These are phyloP conservation scores for Hymenochaete sp. DNA, from an alignment of 1,284 basidiomycete species.

Conservation along the genomic window DNA sequence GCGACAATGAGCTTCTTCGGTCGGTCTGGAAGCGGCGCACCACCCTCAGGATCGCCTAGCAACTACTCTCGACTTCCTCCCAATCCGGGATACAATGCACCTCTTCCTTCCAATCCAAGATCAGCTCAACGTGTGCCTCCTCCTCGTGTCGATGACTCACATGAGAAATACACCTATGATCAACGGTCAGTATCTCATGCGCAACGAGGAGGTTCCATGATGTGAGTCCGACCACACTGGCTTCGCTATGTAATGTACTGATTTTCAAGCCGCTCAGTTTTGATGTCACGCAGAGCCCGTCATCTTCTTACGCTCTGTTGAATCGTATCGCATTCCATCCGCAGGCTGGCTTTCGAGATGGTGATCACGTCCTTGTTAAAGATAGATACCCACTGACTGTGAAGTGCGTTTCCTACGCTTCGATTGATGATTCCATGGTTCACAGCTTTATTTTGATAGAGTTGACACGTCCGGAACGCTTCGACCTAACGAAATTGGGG, in stretches of 20 bases:
- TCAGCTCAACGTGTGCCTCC: conserved; percentile 25
- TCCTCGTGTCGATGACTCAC: conserved; percentile 46
- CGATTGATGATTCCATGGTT: no score
- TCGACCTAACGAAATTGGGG: conserved; percentile 53
- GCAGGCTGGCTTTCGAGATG: conserved; percentile 55
- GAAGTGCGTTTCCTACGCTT: conserved; percentile 34
- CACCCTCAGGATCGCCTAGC: conserved; percentile 30
- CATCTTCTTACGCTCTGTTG: conserved; percentile 62
- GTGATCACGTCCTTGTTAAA: conserved; percentile 71
- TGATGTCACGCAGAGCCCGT: conserved; percentile 48
- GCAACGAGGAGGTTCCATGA: conserved; percentile 17
- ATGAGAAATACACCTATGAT: conserved; percentile 45
- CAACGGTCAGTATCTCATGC: conserved; percentile 33
- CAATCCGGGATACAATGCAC: conserved; percentile 20
- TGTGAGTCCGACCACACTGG: conserved; percentile 4
- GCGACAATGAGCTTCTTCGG: conserved; percentile 43
- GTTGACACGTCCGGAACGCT: conserved; percentile 71
- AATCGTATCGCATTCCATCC: conserved; percentile 78
- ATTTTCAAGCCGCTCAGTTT: conserved; percentile 34
- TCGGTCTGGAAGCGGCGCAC: conserved; percentile 31
- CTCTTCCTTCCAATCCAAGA: conserved; percentile 7
- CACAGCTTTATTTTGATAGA: conserved; percentile 33
- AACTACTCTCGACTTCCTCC: conserved; percentile 42
- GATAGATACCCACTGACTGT: conserved; percentile 61
- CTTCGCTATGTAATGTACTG: neutral